Conservation (phyloP, 1,284 basidiomycete genomes). For the Grifola frondosa region DNA sequence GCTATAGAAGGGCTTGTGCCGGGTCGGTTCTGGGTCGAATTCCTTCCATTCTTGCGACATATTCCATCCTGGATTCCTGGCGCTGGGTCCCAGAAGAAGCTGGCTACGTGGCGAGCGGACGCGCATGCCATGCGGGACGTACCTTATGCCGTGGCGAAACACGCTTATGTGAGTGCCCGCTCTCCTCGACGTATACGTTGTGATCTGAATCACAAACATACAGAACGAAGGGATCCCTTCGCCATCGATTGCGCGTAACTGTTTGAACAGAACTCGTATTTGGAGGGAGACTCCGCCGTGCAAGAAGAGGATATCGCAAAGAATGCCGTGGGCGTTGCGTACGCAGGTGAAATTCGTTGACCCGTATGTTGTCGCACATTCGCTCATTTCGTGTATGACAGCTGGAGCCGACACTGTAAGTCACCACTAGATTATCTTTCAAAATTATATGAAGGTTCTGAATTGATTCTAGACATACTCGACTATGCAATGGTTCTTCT, state of each 20-base stretch:
- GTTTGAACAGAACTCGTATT: slow-evolving; percentile 3
- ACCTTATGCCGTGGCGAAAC: slow-evolving; percentile 15
- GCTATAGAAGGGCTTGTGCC: neutral
- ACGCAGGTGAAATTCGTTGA: slow-evolving; percentile 8
- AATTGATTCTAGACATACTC: slow-evolving; percentile 7
- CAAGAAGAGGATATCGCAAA: slow-evolving; percentile 8
- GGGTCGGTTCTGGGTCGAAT: slow-evolving; percentile 1
- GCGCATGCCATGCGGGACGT: slow-evolving; percentile 9
- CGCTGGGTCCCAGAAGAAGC: slow-evolving; percentile 42
- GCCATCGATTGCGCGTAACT: slow-evolving; percentile 11
- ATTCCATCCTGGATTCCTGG: slow-evolving; percentile 40
- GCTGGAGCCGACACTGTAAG: slow-evolving; percentile 23
- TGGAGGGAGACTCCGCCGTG: neutral
- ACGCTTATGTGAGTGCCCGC: slow-evolving; percentile 10
- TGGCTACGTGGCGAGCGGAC: slow-evolving; percentile 29
- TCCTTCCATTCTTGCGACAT: slow-evolving; percentile 1
- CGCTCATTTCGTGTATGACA: neutral
- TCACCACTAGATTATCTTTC: neutral
- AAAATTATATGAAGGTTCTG: neutral
- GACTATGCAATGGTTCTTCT: slow-evolving; percentile 19
- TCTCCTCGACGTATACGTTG: neutral
- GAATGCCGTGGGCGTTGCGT: slow-evolving; percentile 12
- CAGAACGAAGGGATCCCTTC: slow-evolving; percentile 6
- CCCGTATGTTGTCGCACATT: neutral
- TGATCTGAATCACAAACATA: neutral